These are phyloP conservation scores for Chytridium lagenaria DNA, from an alignment of 371 early-diverging fungal genomes.

Conservation along the genomic window DNA sequence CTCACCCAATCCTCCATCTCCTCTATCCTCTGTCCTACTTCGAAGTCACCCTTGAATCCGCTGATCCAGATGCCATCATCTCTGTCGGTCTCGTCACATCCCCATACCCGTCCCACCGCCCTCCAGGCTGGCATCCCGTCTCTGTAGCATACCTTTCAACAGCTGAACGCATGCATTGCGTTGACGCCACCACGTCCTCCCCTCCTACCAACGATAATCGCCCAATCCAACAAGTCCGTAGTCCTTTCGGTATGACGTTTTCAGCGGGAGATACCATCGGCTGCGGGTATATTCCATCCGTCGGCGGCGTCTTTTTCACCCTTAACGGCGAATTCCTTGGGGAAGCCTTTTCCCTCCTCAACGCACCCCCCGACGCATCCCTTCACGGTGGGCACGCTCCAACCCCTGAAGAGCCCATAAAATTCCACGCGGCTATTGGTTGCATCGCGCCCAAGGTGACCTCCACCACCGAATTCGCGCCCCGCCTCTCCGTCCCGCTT, in stretches of 20 bases:
- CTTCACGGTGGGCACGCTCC: background rate
- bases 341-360: constrained; percentile 16
- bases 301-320: constrained; percentile 24
- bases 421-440: constrained; percentile 20
- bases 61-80: background rate
- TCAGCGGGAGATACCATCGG: constrained; percentile 16
- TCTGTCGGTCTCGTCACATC: background rate
- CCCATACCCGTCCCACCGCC: background rate
- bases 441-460: constrained; percentile 1
- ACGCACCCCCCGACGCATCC: background rate
- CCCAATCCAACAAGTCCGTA: background rate
- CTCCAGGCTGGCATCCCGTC: constrained; percentile 6
- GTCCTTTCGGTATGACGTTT: constrained; percentile 5
- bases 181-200: no score
- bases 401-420: background rate
- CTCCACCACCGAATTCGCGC: no score
- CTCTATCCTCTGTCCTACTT: constrained; percentile 5
- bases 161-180: constrained; percentile 7
- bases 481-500: background rate
- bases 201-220: no score
- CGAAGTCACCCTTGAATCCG: background rate
- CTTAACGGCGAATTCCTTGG: constrained; percentile 27
- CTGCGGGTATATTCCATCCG: constrained; percentile 21
- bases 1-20: background rate
- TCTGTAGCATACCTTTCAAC: constrained; percentile 9